A percentile compares a stretch with the other conserved stretches of the same genome.
phyloP scores from a whole-genome alignment of 345 rosid species.

The Sonneratia alba region DNA sequence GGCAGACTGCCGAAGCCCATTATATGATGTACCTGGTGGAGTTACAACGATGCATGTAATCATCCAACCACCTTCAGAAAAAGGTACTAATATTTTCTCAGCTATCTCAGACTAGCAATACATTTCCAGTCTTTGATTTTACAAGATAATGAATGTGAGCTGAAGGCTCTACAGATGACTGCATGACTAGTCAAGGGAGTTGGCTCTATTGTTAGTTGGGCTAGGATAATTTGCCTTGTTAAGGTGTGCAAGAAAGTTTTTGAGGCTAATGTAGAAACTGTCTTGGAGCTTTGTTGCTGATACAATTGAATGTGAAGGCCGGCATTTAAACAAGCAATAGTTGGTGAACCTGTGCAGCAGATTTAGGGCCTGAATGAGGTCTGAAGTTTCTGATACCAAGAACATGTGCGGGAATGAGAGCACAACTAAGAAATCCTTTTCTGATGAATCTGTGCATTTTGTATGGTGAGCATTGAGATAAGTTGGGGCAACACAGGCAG shows the following conservation, averaged over 20 bases:
- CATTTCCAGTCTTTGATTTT: neutral
- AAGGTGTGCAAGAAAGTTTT: neutral
- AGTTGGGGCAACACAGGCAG: neutral
- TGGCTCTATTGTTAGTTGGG: neutral
- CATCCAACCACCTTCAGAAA: slow-evolving; percentile 70
- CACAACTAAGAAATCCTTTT: neutral
- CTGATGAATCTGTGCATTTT: neutral
- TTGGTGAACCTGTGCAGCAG: neutral
- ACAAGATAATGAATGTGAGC: neutral
- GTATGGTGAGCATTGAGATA: neutral
- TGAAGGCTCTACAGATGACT: too few relatives aligned
- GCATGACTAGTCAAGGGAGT: neutral
- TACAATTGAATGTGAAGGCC: neutral
- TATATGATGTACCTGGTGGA: slow-evolving; percentile 68
- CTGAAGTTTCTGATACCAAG: neutral
- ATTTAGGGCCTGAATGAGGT: neutral
- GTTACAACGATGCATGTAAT: slow-evolving; percentile 96
- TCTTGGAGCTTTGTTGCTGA: too few relatives aligned
- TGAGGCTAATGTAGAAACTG: too few relatives aligned
- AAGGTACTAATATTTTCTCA: slow-evolving; percentile 34
- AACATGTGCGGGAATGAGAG: neutral
- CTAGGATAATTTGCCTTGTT: too few relatives aligned
- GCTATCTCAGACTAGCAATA: neutral
- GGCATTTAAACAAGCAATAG: neutral
- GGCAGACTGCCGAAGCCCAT: slow-evolving; percentile 72